Evolutionary conservation across 2,329 filamentous ascomycete genomes (phyloP).

Genomic region (Ophiostoma quercus): DNA sequence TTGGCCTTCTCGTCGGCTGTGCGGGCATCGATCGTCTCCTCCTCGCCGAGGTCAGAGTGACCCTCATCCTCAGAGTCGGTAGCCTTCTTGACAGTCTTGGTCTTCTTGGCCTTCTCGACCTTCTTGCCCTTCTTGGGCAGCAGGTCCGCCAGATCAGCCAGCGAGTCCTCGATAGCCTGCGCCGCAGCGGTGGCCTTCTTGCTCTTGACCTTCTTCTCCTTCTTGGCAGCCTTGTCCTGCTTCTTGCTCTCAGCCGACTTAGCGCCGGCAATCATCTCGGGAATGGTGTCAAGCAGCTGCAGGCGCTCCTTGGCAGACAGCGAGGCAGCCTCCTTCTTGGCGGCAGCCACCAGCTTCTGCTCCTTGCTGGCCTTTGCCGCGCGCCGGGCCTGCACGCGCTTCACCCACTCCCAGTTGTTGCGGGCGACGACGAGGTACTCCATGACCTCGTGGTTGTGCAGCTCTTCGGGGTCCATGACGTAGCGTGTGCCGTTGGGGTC

Average conservation of each 20-base stretch:
- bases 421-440: constrained; percentile 73
- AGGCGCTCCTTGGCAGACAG: not conserved
- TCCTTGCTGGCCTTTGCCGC: constrained; percentile 19
- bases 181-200: constrained; percentile 39
- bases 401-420: constrained; percentile 71
- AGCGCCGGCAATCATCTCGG: not conserved
- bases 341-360: constrained; percentile 9
- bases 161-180: constrained; percentile 61
- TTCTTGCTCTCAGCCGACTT: constrained; percentile 31
- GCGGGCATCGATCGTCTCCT: constrained; percentile 68
- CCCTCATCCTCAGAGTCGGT: constrained; percentile 36
- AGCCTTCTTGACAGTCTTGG: constrained; percentile 40
- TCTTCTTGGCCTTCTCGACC: constrained; percentile 36
- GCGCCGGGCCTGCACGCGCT: constrained; percentile 50
- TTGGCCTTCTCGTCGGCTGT: constrained; percentile 81
- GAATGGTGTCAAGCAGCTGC: constrained; percentile 6
- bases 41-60: constrained; percentile 90
- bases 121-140: constrained; percentile 45
- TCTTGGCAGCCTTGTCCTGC: constrained; percentile 13
- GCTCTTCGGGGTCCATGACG: constrained; percentile 66
- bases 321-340: constrained; percentile 28
- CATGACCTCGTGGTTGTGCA: constrained; percentile 91
- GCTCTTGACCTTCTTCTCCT: constrained; percentile 34
- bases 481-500: constrained; percentile 45
- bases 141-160: constrained; percentile 65